Base-by-base conservation (phyloP, 2,329 filamentous ascomycete genomes). In the Penicillium brevicompactum region DNA sequence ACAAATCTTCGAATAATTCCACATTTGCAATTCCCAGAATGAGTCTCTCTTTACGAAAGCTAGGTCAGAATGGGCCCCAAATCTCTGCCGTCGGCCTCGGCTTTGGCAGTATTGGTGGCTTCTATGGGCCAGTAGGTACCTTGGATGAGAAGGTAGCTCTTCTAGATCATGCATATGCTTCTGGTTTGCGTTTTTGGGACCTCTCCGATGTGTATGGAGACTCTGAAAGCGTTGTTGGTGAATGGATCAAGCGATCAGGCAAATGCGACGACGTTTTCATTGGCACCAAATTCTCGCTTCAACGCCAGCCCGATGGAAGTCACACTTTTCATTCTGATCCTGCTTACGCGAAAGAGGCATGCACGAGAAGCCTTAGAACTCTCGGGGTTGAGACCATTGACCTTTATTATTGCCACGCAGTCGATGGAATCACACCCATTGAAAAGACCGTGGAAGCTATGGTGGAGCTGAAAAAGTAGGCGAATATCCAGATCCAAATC, bases 371-470 rank as follows among this genome's bases (percentile, higher is more conserved):
- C 49, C 58, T 78, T 5, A 49, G 71, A 51, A 64, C 69, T 34
- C 63, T 79, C 3, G 71, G 72, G 0, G 62, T 74, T 5, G 65
- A 74, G 9, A 64, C 62, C 10, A 76, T 79, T 51, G 76, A 79
- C 55, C 63, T 80, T 3, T 77, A 78, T 56, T 79, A 79, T 58
- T 72, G 71, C 32, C 76, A 79, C 56, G 73, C 76, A 1, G 70
- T 78, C 10, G 76, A 80, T 57, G 60, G 59, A 5, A 69, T 73
- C 46, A 74, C 73, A 0, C 77, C 76, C 1, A 75, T 79, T 55
- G 77, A 79, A 57, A 72, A 76, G 66, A 78, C 75, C 0, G 66
- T 78, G 0, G 58, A 72, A 49, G 74, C 74, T 1, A 76, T 80
- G 72, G 72, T 68, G 4, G 72, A 78, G 56, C 60, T 79, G 53